Conservation (phyloP, 306 rosid species). For the Ormosia emarginata region DNA sequence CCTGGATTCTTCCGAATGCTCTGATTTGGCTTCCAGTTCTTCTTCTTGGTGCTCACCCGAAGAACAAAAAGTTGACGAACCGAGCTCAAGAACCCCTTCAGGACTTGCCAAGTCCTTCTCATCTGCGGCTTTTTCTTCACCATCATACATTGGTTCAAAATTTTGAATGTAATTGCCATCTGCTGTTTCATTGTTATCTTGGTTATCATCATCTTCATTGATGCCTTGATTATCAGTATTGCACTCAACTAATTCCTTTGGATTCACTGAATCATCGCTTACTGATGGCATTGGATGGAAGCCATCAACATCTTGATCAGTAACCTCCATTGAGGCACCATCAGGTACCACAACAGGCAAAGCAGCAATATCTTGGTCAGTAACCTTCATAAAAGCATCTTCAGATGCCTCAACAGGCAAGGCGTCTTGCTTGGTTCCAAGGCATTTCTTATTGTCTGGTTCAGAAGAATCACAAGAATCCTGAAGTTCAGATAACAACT, state of each 20-base stretch:
- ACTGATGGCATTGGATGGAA: neutral
- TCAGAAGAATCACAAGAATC: conserved; percentile 6
- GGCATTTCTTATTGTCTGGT: neutral
- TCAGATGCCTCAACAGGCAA: neutral
- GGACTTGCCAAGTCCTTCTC: neutral
- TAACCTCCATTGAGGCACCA: neutral
- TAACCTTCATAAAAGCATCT: neutral
- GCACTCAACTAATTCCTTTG: neutral
- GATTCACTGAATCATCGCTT: neutral
- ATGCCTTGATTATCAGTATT: neutral
- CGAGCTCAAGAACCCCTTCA: neutral
- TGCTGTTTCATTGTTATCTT: neutral
- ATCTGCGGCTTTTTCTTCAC: neutral
- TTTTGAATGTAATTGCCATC: neutral
- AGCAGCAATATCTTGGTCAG: neutral
- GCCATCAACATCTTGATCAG: neutral
- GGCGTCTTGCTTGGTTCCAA: neutral
- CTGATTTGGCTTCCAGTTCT: neutral
- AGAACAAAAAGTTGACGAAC: neutral
- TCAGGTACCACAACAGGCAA: neutral
- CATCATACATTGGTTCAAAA: neutral
- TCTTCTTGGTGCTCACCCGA: neutral
- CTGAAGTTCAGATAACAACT: neutral
- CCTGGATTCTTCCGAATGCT: neutral
- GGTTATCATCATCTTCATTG: neutral